Evolutionary conservation across 1,139 yeast species (phyloP).

Genomic region (Yamadazyma taylorii): DNA sequence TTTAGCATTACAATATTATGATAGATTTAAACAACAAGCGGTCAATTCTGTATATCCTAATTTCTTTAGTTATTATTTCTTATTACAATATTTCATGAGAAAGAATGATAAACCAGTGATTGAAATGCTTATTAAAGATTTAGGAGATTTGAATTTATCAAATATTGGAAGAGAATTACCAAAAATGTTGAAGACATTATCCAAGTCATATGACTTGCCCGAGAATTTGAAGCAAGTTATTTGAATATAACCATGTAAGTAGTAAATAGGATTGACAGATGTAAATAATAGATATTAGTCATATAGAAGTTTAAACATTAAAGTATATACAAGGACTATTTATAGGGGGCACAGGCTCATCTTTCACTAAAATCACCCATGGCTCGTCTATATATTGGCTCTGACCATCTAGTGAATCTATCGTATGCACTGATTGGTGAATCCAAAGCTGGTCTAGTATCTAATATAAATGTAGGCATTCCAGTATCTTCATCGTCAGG

Average conservation of each 20-base stretch:
- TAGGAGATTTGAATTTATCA: conserved; percentile 24
- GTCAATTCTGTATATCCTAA: conserved; percentile 41
- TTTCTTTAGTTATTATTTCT: conserved; percentile 55
- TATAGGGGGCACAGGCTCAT: too few relatives aligned
- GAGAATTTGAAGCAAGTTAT: conserved; percentile 3
- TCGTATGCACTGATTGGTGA: conserved; percentile 60
- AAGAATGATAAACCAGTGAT: conserved; percentile 32
- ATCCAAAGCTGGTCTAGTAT: conserved; percentile 95
- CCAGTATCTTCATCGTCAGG: conserved; percentile 90
- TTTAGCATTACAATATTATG: conserved; percentile 43
- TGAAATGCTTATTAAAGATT: conserved; percentile 36
- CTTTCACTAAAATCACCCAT: conserved; percentile 40
- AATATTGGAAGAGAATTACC: conserved; percentile 47
- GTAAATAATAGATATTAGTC: neutral
- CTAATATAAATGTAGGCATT: conserved; percentile 86
- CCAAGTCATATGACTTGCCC: conserved; percentile 5
- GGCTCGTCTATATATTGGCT: conserved; percentile 43
- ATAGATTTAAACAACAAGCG: conserved; percentile 24
- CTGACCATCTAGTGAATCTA: conserved; percentile 54
- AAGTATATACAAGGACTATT: too few relatives aligned
- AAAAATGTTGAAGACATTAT: conserved; percentile 16
- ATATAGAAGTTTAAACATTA: too few relatives aligned
- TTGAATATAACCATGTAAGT: conserved; percentile 1
- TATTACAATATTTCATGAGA: conserved; percentile 46
- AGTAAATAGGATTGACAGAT: conserved; percentile 1